Percentiles rank a stretch among this genome's conserved stretches.
phyloP scores from a whole-genome alignment of 768 basidiomycete genomes.

The Stropharia rugosoannulata region DNA sequence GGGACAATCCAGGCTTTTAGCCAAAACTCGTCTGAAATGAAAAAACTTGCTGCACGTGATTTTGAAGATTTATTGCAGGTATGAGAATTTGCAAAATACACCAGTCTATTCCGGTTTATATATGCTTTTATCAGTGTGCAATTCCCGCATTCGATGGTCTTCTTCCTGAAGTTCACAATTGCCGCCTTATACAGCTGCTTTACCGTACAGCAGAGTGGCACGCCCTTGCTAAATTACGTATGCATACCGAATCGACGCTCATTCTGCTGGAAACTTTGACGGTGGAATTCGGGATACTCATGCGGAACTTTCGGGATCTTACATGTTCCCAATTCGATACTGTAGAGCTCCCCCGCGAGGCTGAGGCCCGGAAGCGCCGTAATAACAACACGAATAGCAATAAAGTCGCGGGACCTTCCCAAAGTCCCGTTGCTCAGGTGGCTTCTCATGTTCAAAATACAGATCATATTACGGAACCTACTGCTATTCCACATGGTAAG shows the following conservation, averaged over 20 bases:
- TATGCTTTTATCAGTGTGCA: constrained; percentile 23
- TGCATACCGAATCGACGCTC: constrained; percentile 28
- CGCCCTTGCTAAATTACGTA: constrained; percentile 28
- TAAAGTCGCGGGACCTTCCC: neutral
- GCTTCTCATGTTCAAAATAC: neutral
- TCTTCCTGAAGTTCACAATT: constrained; percentile 20
- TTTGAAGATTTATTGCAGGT: constrained; percentile 8
- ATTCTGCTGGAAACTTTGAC: constrained; percentile 24
- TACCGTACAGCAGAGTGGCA: constrained; percentile 31
- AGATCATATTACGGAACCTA: neutral
- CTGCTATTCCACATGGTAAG: too few species aligned
- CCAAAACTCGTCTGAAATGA: constrained; percentile 5
- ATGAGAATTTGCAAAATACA: too few species aligned
- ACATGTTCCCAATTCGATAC: constrained; percentile 28
- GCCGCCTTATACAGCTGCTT: constrained; percentile 21
- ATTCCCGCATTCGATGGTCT: constrained; percentile 38
- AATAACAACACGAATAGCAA: neutral
- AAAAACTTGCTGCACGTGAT: constrained; percentile 7
- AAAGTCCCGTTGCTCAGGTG: neutral
- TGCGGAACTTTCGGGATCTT: constrained; percentile 29
- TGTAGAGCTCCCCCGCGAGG: constrained; percentile 37
- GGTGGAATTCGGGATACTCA: constrained; percentile 21
- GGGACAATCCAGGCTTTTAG: constrained; percentile 5
- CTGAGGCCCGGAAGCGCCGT: constrained; percentile 24
- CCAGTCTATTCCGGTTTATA: neutral